These are phyloP conservation scores for Sequoia sempervirens DNA, from an alignment of 75 land plant species.

Conservation along the genomic window DNA sequence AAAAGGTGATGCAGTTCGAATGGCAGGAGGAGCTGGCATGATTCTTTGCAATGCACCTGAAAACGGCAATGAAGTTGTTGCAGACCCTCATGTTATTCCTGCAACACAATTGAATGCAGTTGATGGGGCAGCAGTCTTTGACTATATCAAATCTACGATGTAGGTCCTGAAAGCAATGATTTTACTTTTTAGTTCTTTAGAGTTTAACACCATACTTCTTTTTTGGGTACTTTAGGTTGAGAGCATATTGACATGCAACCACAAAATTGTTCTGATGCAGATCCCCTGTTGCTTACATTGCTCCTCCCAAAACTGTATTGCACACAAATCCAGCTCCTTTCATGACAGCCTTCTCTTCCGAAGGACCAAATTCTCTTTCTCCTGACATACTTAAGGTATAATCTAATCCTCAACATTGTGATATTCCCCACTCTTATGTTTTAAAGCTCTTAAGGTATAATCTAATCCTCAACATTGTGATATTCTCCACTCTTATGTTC, in stretches of 20 bases:
- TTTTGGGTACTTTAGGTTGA: neutral
- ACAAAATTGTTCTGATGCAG: constrained; percentile 19
- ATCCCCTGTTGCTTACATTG: constrained; percentile 38
- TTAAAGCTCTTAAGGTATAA: neutral
- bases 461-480: no score
- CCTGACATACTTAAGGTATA: constrained; percentile 67
- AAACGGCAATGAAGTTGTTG: constrained; percentile 21
- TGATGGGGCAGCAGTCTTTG: constrained; percentile 22
- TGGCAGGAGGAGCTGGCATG: constrained; percentile 57
- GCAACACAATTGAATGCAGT: constrained; percentile 23
- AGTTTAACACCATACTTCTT: neutral
- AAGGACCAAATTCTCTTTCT: constrained; percentile 51
- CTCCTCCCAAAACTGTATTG: constrained; percentile 23
- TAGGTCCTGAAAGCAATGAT: constrained; percentile 10
- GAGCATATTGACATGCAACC: neutral
- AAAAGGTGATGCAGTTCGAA: constrained; percentile 30
- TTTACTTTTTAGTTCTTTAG: neutral
- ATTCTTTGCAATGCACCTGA: constrained; percentile 34
- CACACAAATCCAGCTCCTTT: constrained; percentile 47
- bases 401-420: neutral
- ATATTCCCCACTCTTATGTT: neutral
- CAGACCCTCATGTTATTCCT: constrained; percentile 56
- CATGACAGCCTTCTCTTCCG: constrained; percentile 66
- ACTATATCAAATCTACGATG: constrained; percentile 42
- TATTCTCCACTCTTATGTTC: neutral